Evolutionary conservation across 129 eudicot genomes (phyloP), one percentile per base, ranked within the genome.

Genomic region (Saussurea involucrata): DNA sequence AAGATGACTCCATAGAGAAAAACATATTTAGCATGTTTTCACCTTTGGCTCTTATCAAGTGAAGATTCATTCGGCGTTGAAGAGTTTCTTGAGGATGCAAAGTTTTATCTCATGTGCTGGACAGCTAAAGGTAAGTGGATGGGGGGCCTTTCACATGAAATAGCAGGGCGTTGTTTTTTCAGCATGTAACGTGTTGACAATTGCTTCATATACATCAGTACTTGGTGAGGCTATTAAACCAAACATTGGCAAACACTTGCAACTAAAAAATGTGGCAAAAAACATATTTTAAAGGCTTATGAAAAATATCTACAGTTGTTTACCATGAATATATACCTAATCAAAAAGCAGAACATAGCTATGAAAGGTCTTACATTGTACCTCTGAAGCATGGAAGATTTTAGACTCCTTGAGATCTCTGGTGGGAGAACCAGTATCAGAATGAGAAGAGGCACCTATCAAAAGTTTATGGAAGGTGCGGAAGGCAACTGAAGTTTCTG

Each of bases 401-500:
- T 83, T 80, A 7, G 98, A 87, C 67, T 91, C 92, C 73, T 75
- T 72, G 21, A 86, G 80, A 81, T 46, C 57, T 75, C 72, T 79
- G 33, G 74, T 70, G 27, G 88, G 74, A 78, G 84, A 74, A 81
- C 78, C 88, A 71, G 55, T 33, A 60, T 81, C 90, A 11, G 85
- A 83, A 86, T 87, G 94, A 36, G 90, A 84, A 66, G 96, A 87
- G 5, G 83, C 79, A 73, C 98, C 92, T 29, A 91, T 86, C 85
- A 94, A 76, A 75, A 94, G 89, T 66, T 89, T 91, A 85, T 91
- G 92, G 82, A 94, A 84, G 68, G 92, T 84, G 21, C 96, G 90
- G 42, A 94, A 91, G 1, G 93, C 97, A 64, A 94, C 98, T 63
- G 93, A 86, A 73, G 96, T 91, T 85, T 94, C 98, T 0, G 93